A percentile compares a stretch with the other conserved stretches of the same genome.
These are phyloP conservation scores for Fomitopsis palustris DNA, from an alignment of 1,284 basidiomycete genomes.

Conservation along the genomic window DNA sequence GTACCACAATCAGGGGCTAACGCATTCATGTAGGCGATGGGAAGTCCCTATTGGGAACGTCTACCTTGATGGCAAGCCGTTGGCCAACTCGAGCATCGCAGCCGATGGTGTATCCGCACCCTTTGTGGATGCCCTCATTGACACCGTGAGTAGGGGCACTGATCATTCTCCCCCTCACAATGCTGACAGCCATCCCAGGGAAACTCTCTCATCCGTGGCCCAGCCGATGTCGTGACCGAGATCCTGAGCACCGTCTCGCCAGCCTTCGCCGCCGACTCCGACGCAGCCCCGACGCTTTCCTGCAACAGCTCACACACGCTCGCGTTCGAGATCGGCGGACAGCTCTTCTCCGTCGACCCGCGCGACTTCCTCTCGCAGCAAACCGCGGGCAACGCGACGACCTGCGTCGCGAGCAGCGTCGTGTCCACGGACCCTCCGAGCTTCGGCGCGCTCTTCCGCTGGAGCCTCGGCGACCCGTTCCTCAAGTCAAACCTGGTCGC, in stretches of 20 bases:
- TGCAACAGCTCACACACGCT: conserved; percentile 51
- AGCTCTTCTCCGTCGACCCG: conserved; percentile 62
- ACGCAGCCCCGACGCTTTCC: conserved; percentile 29
- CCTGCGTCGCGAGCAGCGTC: conserved; percentile 45
- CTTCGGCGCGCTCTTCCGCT: conserved; percentile 32
- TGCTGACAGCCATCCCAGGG: conserved; percentile 24
- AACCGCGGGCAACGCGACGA: conserved; percentile 33
- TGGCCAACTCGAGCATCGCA: conserved; percentile 41
- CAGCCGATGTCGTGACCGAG: conserved; percentile 32
- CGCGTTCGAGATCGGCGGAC: conserved; percentile 59
- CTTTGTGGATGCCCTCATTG: conserved; percentile 46
- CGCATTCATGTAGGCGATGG: conserved; percentile 41
- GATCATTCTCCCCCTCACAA: neutral
- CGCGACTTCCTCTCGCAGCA: conserved; percentile 53
- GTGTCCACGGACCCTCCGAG: conserved; percentile 50
- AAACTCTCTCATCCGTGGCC: conserved; percentile 38
- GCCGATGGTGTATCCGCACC: conserved; percentile 29
- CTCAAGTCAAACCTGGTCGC: conserved; percentile 39
- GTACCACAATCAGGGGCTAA: neutral
- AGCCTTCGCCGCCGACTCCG: conserved; percentile 26
- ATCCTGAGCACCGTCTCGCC: conserved; percentile 39
- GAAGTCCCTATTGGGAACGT: conserved; percentile 55
- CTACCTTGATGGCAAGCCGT: conserved; percentile 47
- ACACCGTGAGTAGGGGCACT: conserved; percentile 38
- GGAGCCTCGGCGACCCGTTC: conserved; percentile 40